Base-by-base conservation (phyloP, 2,329 filamentous ascomycete genomes). In the Thelonectria discophora region DNA sequence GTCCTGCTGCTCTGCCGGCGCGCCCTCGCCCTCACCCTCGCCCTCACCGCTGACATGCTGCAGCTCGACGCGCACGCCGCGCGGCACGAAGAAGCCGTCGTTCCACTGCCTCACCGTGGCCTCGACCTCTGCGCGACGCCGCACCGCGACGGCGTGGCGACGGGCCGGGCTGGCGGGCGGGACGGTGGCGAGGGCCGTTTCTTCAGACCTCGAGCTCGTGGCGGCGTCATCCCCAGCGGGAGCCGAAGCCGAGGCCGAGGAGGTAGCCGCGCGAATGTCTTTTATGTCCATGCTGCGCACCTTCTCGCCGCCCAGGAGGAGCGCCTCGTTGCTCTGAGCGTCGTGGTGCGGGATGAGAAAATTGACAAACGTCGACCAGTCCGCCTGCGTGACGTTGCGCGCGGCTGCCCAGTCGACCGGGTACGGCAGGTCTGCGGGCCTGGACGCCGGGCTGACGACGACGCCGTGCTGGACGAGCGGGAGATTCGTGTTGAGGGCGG, bases 321-420 rank as follows among this genome's bases (percentile, higher is more conserved):
- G 68, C 49, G 77, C 76, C 20, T 81, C 79, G 65, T 85, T 87
- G 17, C 74, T 73, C 15, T 72, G 69, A 1, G 75, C 73, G 5
- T 76, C 74, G 69, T 84, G 80, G 55, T 82, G 75, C 0, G 86
- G 85, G 20, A 88, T 71, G 15, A 88, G 72, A 62, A 82, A 83
- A 66, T 87, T 87, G 47, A 85, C 65, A 72, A 88, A 88, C 0
- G 85, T 87, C 37, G 80, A 78, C 86, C 86, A 88, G 69, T 88
- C 86, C 66, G 84, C 80, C 13, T 74, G 66, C 1, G 75, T 79
- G 12, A 86, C 77, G 54, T 85, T 83, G 40, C 79, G 80, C 5
- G 65, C 65, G 6, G 71, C 72, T 60, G 72, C 74, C 69, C 78
- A 78, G 32, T 74, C 74, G 10, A 65, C 53, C 1, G 75, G 77